Evolutionary conservation across 257 asterid genomes (phyloP).

Genomic region (Solanum etuberosum): DNA sequence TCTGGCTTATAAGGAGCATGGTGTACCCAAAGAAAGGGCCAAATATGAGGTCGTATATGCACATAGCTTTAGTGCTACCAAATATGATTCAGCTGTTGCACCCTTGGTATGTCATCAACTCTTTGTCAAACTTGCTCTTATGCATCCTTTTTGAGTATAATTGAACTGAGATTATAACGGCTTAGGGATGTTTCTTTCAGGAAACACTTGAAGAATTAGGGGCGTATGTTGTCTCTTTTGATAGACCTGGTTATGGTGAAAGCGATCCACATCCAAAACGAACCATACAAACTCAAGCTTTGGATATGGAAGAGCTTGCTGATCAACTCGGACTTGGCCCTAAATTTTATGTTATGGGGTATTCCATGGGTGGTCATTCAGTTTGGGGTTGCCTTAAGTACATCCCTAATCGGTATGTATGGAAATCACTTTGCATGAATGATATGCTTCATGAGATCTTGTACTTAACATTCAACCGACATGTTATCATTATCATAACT

Average conservation of each 20-base stretch:
- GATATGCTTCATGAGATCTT: neutral
- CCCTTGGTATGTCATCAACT: constrained; percentile 31
- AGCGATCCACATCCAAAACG: constrained; percentile 73
- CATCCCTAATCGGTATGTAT: constrained; percentile 51
- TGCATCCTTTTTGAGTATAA: neutral
- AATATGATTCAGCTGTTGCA: constrained; percentile 40
- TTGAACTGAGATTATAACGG: neutral
- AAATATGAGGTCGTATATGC: constrained; percentile 46
- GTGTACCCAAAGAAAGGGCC: constrained; percentile 57
- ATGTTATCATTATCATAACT: neutral
- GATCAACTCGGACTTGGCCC: constrained; percentile 49
- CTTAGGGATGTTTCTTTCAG: constrained; percentile 15
- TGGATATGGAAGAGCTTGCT: constrained; percentile 70
- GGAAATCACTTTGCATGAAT: neutral
- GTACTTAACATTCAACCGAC: neutral
- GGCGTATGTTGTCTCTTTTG: constrained; percentile 52
- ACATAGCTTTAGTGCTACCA: constrained; percentile 58
- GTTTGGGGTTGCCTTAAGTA: constrained; percentile 81
- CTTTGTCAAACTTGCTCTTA: neutral
- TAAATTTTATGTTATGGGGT: constrained; percentile 51
- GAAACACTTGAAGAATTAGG: constrained; percentile 44
- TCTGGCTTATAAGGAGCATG: constrained; percentile 72
- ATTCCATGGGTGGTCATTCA: constrained; percentile 60
- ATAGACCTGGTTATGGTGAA: constrained; percentile 77
- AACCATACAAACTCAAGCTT: constrained; percentile 32